phyloP scores from a whole-genome alignment of 1,139 yeast genomes.

The Pichia sp. region DNA sequence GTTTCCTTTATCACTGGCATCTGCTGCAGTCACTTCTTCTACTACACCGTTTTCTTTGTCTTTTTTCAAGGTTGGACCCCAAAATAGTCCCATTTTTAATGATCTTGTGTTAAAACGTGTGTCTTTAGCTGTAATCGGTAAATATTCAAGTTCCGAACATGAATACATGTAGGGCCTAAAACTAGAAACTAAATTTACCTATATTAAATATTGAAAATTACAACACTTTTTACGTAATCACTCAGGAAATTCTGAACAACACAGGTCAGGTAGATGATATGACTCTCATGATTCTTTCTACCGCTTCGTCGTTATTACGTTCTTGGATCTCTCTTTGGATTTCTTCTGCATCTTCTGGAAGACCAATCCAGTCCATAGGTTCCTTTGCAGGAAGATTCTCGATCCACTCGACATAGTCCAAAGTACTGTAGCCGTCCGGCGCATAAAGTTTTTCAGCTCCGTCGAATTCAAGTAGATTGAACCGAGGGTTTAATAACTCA shows the following conservation, averaged over 20 bases:
- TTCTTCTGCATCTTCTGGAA: conserved; percentile 38
- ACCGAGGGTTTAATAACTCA: conserved; percentile 37
- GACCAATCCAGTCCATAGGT: conserved; percentile 63
- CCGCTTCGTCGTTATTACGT: background rate
- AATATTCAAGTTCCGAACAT: too few species aligned
- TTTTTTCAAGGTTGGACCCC: conserved; percentile 2
- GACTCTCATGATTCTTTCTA: background rate
- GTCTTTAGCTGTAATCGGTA: too few species aligned
- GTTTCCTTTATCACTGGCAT: background rate
- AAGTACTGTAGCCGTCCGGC: conserved; percentile 47
- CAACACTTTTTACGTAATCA: background rate
- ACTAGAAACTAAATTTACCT: too few species aligned
- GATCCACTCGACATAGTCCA: conserved; percentile 44
- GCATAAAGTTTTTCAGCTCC: conserved; percentile 29
- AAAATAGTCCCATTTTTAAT: conserved; percentile 10
- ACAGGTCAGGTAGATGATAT: too few species aligned
- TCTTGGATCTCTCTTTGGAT: conserved; percentile 1
- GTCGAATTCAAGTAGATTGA: conserved; percentile 36
- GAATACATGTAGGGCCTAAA: too few species aligned
- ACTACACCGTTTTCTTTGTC: background rate
- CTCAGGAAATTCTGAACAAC: too few species aligned
- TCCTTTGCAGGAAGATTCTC: conserved; percentile 50
- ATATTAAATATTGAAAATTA: background rate
- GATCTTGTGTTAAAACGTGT: too few species aligned
- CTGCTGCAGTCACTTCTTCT: background rate